Base-by-base conservation (phyloP, 257 asterid species). In the Catharanthus roseus region DNA sequence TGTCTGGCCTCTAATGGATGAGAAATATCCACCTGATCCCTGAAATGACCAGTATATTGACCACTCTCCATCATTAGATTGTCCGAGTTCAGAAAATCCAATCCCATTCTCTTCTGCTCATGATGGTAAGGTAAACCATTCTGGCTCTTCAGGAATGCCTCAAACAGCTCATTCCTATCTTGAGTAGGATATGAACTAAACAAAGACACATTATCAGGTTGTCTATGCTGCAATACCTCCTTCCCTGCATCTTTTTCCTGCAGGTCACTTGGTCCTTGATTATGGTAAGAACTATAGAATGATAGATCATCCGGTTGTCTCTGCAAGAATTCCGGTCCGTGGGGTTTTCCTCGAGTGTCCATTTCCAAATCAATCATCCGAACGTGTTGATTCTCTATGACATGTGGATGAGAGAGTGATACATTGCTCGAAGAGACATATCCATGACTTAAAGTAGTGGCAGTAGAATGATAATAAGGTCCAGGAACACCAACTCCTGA, bases 91-190 rank as follows among this genome's bases (percentile, higher is more conserved):
- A 84, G 89, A 72, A 85, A 86, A 28, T 79, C 85, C 79, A 89
- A 67, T 28, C 83, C 90, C 56, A 78, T 29, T 56, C 83, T 89
- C 73, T 83, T 86, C 79, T 78, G 90, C 45, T 78, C 89, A 47
- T 81, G 85, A 73, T 85, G 89, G 75, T 80, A 84, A 47, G 89
- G 58, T 72, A 82, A 74, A 65, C 78, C 77, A 75, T 76, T 82
- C 80, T 78, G 89, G 54, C 76, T 81, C 83, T 85, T 88, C 75
- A 85, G 77, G 42, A 88, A 78, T 31, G 98, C 78, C 31, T 88
- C 92, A 68, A 87, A 84, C 51, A 85, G 74, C 74, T 87, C 98
- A 62, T 77, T 87, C 62, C 85, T 84, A 69, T 82, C 84, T 75
- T 81, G 88, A 70, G 77, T 78, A 55, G 91, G 49, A 79, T 81